A percentile compares a stretch with the other conserved stretches of the same genome.
phyloP scores from a whole-genome alignment of 75 land plant genomes.

The Pinus tabuliformis region DNA sequence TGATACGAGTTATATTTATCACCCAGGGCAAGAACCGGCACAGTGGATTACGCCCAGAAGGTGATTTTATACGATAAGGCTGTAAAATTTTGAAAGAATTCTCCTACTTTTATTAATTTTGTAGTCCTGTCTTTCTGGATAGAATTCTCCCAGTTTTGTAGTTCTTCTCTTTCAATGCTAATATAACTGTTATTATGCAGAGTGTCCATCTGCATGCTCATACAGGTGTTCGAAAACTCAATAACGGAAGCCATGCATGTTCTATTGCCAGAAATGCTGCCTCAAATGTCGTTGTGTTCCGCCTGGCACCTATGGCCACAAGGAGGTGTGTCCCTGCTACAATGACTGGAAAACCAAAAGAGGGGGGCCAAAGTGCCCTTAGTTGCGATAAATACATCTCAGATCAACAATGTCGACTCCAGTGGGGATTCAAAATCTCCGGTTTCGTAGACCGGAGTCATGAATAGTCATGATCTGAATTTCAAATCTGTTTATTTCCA shows the following conservation, averaged over 20 bases:
- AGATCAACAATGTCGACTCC: too few species aligned
- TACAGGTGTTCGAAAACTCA: conserved; percentile 25
- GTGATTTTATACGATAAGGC: neutral
- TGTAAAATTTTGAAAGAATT: neutral
- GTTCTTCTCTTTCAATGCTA: neutral
- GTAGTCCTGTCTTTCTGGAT: too few species aligned
- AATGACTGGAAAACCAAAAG: conserved; percentile 26
- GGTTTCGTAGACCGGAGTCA: too few species aligned
- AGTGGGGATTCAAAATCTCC: too few species aligned
- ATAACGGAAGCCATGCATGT: conserved; percentile 20
- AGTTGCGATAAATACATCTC: too few species aligned
- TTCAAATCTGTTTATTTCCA: too few species aligned
- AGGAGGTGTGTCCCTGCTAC: conserved; percentile 37
- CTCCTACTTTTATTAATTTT: too few species aligned
- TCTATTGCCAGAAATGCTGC: conserved; percentile 33
- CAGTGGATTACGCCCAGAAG: conserved; percentile 4
- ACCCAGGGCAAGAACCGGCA: neutral
- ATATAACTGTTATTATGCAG: conserved; percentile 1
- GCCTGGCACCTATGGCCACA: conserved; percentile 32
- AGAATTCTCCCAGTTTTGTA: neutral
- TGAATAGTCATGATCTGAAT: too few species aligned
- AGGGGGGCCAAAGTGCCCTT: conserved; percentile 34
- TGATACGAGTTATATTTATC: neutral
- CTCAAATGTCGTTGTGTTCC: conserved; percentile 28
- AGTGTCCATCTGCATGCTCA: conserved; percentile 22